A percentile compares a stretch with the other conserved stretches of the same genome.
phyloP scores from a whole-genome alignment of 2,329 filamentous ascomycete species.

The Elsinoe perseae region DNA sequence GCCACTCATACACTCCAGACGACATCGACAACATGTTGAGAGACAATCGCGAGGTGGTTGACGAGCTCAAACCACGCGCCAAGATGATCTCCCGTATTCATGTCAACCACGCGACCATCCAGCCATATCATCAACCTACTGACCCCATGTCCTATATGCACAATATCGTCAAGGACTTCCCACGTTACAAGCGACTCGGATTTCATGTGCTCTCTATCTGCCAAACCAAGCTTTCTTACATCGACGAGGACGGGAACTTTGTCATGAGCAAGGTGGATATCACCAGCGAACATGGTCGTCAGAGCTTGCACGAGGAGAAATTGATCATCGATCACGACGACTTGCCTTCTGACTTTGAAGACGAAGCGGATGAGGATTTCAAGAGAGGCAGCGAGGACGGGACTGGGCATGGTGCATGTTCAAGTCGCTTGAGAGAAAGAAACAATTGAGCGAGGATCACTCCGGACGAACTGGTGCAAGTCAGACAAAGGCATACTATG shows the following conservation, averaged over 20 bases:
- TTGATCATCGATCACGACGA: background rate
- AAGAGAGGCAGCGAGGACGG: background rate
- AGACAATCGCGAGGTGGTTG: too few relatives aligned
- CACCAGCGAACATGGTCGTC: background rate
- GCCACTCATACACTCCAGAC: too few relatives aligned
- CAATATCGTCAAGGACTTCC: background rate
- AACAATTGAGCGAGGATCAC: too few relatives aligned
- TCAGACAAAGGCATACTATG: too few relatives aligned
- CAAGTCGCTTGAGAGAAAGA: background rate
- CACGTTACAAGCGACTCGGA: background rate
- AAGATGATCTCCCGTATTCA: background rate
- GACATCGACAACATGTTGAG: too few relatives aligned
- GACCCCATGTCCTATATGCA: background rate
- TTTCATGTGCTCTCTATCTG: background rate
- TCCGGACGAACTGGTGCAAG: too few relatives aligned
- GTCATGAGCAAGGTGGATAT: background rate
- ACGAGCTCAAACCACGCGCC: background rate
- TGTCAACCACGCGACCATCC: background rate
- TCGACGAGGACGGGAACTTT: background rate
- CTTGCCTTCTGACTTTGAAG: background rate
- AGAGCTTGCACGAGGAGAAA: background rate
- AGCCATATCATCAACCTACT: too few relatives aligned
- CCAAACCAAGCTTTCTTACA: background rate
- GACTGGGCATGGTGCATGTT: background rate
- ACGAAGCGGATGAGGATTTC: background rate